Evolutionary conservation across 2,329 filamentous ascomycete genomes (phyloP).

Genomic region (Fusarium sororula): DNA sequence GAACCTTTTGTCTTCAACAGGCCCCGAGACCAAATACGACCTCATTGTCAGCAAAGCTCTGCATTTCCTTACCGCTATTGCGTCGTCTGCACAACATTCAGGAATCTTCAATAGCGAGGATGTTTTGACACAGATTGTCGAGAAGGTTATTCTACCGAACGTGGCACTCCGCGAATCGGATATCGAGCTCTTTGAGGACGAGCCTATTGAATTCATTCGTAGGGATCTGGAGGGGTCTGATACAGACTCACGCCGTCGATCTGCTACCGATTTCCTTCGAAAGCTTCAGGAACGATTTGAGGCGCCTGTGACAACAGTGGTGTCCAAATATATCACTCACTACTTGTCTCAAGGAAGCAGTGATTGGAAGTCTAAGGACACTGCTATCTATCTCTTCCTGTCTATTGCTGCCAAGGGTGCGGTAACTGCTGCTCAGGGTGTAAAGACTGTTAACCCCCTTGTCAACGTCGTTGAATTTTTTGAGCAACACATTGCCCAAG

Average conservation of each 20-base stretch:
- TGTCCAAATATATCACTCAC: slow-evolving; percentile 85
- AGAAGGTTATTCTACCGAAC: slow-evolving; percentile 96
- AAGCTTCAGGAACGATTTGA: slow-evolving; percentile 92
- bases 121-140: slow-evolving; percentile 85
- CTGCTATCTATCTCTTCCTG: slow-evolving; percentile 95
- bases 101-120: slow-evolving; percentile 84
- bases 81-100: slow-evolving; percentile 79
- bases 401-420: slow-evolving; percentile 92
- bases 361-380: slow-evolving; percentile 98
- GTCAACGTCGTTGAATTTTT: slow-evolving; percentile 96
- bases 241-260: slow-evolving; percentile 89
- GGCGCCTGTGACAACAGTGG: slow-evolving; percentile 83
- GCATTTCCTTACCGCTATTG: slow-evolving; percentile 92
- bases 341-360: slow-evolving; percentile 82
- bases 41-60: slow-evolving; percentile 92
- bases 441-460: slow-evolving; percentile 86
- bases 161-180: slow-evolving; percentile 92
- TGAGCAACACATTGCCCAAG: slow-evolving; percentile 88
- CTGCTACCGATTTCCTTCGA: slow-evolving; percentile 92
- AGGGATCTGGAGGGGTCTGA: slow-evolving; percentile 96
- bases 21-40: slow-evolving; percentile 91
- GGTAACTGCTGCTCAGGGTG: slow-evolving; percentile 86
- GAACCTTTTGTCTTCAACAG: slow-evolving; percentile 87
- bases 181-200: slow-evolving; percentile 95
- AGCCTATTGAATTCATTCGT: slow-evolving; percentile 97